These are phyloP conservation scores for Citeromyces hawaiiensis DNA, from an alignment of 1,139 yeast species.

Conservation along the genomic window DNA sequence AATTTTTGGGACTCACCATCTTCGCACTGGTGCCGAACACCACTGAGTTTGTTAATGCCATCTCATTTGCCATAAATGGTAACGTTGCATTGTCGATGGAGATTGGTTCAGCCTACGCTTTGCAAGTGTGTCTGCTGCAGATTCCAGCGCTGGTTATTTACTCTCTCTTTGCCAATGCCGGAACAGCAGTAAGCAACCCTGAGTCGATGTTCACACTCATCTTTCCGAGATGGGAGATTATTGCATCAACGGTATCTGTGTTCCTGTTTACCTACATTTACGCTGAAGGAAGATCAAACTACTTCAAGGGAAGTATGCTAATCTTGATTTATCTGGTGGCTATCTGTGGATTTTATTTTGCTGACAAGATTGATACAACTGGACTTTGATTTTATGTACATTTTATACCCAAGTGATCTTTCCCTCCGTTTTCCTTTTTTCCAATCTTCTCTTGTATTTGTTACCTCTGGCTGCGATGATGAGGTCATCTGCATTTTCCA, in stretches of 20 bases:
- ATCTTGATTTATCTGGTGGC: constrained; percentile 69
- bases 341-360: constrained; percentile 72
- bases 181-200: constrained; percentile 12
- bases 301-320: constrained; percentile 87
- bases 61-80: constrained; percentile 91
- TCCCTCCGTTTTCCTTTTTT: constrained; percentile 32
- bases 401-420: constrained; percentile 28
- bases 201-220: constrained; percentile 62
- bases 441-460: constrained; percentile 41
- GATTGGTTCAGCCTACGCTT: constrained; percentile 93
- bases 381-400: constrained; percentile 5
- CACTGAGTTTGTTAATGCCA: constrained; percentile 93
- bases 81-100: constrained; percentile 95
- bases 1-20: constrained; percentile 82
- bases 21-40: constrained; percentile 96
- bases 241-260: constrained; percentile 76
- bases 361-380: constrained; percentile 20
- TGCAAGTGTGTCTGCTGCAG: constrained; percentile 91
- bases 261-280: constrained; percentile 86
- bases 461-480: constrained; percentile 54
- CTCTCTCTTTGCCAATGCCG: constrained; percentile 32
- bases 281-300: constrained; percentile 94
- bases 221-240: constrained; percentile 92
- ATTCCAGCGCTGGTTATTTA: constrained; percentile 82
- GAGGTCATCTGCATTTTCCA: constrained; percentile 59